Evolutionary conservation across 805 yeast species (phyloP).

Genomic region (Candida vartiovaarae): DNA sequence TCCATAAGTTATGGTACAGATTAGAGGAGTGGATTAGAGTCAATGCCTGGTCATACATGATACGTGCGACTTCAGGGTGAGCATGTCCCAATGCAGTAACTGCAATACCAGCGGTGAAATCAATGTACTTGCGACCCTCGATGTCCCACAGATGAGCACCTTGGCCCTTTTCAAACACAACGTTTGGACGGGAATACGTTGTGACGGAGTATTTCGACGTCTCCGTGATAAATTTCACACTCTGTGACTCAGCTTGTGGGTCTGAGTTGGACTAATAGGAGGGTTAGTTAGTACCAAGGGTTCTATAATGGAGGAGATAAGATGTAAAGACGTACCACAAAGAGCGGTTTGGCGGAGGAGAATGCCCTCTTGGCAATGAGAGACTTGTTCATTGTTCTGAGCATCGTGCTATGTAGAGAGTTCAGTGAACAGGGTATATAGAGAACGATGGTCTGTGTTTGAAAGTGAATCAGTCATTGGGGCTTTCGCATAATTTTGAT

Average conservation of each 20-base stretch:
- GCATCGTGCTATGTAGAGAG: no score
- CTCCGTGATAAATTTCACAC: slow-evolving; percentile 31
- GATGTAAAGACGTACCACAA: background rate
- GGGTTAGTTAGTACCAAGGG: no score
- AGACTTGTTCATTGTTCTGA: no score
- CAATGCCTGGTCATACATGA: slow-evolving; percentile 63
- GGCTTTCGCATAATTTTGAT: no score
- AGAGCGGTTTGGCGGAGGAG: slow-evolving; percentile 1
- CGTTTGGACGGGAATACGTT: slow-evolving; percentile 72
- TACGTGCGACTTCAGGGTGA: slow-evolving; percentile 63
- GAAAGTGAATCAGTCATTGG: no score
- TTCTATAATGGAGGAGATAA: no score
- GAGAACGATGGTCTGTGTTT: no score
- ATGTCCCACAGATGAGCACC: slow-evolving; percentile 80
- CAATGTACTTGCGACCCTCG: slow-evolving; percentile 72
- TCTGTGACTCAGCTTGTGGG: slow-evolving; percentile 20
- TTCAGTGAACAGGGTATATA: no score
- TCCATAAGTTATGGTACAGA: slow-evolving; percentile 76
- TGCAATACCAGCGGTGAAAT: slow-evolving; percentile 94
- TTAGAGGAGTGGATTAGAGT: slow-evolving; percentile 81
- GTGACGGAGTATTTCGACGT: slow-evolving; percentile 48
- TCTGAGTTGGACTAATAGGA: slow-evolving; percentile 5
- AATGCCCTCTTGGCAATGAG: slow-evolving; percentile 2
- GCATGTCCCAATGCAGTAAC: slow-evolving; percentile 94
- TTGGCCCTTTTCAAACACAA: slow-evolving; percentile 72